Conservation (phyloP, 148 eudicot species). For the Oxyria digyna region DNA sequence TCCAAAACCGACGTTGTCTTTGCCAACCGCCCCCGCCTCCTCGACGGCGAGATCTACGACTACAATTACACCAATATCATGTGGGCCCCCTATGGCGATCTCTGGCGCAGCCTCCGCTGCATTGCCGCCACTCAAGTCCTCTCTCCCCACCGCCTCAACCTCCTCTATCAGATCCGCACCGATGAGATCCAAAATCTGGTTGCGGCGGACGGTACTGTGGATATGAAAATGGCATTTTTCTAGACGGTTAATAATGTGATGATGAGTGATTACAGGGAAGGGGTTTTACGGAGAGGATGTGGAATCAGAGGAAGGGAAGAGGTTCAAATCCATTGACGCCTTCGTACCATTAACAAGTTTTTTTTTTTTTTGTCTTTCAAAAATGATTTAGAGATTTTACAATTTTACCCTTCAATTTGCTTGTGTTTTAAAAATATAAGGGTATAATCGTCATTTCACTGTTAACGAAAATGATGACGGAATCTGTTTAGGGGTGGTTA, state of each 20-base stretch:
- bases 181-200: constrained; percentile 14
- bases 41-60: constrained; percentile 19
- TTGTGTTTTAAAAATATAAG: too few species aligned
- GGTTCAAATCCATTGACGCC: too few species aligned
- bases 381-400: too few species aligned
- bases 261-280: constrained; percentile 30
- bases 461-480: too few species aligned
- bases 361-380: too few species aligned
- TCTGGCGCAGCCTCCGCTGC: constrained; percentile 24
- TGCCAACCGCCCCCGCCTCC: constrained; percentile 25
- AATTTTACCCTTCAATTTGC: too few species aligned
- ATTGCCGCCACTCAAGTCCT: constrained; percentile 19
- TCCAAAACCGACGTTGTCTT: constrained; percentile 20
- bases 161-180: neutral
- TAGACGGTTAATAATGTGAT: constrained; percentile 20
- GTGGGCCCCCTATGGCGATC: constrained; percentile 28
- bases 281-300: constrained; percentile 16
- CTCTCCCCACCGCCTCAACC: constrained; percentile 25
- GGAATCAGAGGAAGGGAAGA: constrained; percentile 12
- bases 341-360: too few species aligned
- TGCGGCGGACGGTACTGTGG: constrained; percentile 12
- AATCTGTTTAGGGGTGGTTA: too few species aligned
- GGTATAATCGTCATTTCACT: too few species aligned
- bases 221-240: constrained; percentile 19
- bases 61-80: constrained; percentile 24